A percentile compares a stretch with the other conserved stretches of the same genome.
These are phyloP conservation scores for Suillus clintonianus DNA, from an alignment of 768 basidiomycete species.

Conservation along the genomic window DNA sequence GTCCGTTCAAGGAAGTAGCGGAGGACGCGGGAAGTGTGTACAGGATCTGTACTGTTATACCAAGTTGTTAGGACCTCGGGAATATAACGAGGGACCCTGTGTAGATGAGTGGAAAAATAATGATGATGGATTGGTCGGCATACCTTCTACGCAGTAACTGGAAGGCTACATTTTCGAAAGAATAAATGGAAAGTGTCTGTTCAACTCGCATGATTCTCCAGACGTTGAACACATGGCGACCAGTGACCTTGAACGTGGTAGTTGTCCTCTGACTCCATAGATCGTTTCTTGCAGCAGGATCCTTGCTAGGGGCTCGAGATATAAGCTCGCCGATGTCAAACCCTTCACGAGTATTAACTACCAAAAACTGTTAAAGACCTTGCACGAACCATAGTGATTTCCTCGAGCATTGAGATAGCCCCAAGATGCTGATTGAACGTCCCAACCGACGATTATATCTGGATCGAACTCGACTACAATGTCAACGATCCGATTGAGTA, in stretches of 20 bases:
- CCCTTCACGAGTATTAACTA: slow-evolving; percentile 42
- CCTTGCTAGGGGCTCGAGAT: slow-evolving; percentile 66
- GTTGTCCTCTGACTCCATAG: slow-evolving; percentile 75
- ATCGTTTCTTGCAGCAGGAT: slow-evolving; percentile 41
- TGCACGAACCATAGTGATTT: slow-evolving; percentile 50
- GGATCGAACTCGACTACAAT: slow-evolving; percentile 79
- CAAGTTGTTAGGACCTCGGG: slow-evolving; percentile 62
- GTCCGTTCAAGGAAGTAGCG: slow-evolving; percentile 67
- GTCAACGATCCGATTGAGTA: slow-evolving; percentile 79
- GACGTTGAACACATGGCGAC: slow-evolving; percentile 89
- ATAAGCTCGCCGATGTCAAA: slow-evolving; percentile 73
- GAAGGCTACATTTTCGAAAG: slow-evolving; percentile 88
- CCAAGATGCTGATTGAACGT: slow-evolving; percentile 87
- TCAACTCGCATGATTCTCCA: slow-evolving; percentile 94
- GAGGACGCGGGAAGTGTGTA: slow-evolving; percentile 55
- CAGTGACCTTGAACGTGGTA: slow-evolving; percentile 81
- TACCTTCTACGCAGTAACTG: slow-evolving; percentile 78
- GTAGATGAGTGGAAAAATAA: slow-evolving; percentile 1
- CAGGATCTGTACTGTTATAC: slow-evolving; percentile 62
- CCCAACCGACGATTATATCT: slow-evolving; percentile 92
- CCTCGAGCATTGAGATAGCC: slow-evolving; percentile 82
- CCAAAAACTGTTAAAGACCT: background rate
- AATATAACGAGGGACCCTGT: slow-evolving; percentile 78
- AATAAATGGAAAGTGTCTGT: slow-evolving; percentile 72
- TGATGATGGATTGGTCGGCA: slow-evolving; percentile 13